These are phyloP conservation scores for Fusarium pseudonygamai DNA, from an alignment of 2,329 filamentous ascomycete species.

Conservation along the genomic window DNA sequence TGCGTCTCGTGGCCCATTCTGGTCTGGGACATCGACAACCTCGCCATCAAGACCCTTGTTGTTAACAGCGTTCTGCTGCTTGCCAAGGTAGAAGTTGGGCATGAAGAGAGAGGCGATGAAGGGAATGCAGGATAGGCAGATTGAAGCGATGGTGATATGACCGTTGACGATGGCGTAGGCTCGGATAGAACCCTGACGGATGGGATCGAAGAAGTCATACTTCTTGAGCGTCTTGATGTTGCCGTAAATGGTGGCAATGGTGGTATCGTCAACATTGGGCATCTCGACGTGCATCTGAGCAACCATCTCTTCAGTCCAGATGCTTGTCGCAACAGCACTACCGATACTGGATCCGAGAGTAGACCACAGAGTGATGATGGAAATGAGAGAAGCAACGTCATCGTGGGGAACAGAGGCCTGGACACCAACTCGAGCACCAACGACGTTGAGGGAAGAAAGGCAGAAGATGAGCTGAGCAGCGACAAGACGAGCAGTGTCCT, in stretches of 20 bases:
- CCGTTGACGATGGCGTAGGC: conserved; percentile 49
- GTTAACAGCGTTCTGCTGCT: conserved; percentile 48
- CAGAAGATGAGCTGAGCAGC: conserved; percentile 51
- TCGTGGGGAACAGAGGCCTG: conserved; percentile 56
- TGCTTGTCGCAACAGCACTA: conserved; percentile 50
- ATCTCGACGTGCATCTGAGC: conserved; percentile 46
- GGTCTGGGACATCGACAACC: conserved; percentile 36
- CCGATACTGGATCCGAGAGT: conserved; percentile 52
- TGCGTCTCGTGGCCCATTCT: not conserved
- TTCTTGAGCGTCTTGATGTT: conserved; percentile 47
- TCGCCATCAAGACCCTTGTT: conserved; percentile 48
- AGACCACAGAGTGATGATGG: conserved; percentile 52
- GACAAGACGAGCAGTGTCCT: conserved; percentile 48
- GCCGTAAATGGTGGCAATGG: conserved; percentile 46
- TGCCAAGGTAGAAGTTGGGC: conserved; percentile 52
- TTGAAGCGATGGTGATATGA: conserved; percentile 46
- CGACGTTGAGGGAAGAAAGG: conserved; percentile 50
- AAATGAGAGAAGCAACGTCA: conserved; percentile 52
- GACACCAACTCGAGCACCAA: conserved; percentile 52
- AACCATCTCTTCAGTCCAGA: conserved; percentile 53
- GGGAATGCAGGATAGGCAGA: conserved; percentile 46
- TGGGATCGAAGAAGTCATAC: conserved; percentile 47
- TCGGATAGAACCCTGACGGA: conserved; percentile 50
- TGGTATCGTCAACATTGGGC: conserved; percentile 37
- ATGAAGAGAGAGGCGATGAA: conserved; percentile 51